Evolutionary conservation across 2,329 filamentous ascomycete genomes (phyloP).

Genomic region (Diplodia corticola): DNA sequence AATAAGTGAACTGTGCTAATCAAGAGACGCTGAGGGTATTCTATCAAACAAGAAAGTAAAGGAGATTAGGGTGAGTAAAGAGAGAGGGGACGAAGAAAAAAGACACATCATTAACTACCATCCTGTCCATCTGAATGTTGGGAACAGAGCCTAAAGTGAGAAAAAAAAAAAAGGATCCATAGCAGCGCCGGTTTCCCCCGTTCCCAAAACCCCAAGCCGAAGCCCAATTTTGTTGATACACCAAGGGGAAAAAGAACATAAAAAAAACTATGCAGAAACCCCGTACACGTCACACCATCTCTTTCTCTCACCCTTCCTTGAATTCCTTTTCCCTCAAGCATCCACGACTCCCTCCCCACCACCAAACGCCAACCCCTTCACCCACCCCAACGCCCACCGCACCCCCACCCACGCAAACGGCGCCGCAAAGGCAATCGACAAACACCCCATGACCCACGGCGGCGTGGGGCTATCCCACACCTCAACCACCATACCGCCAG

Average conservation of each 20-base stretch:
- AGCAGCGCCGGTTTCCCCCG: background rate
- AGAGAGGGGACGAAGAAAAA: background rate
- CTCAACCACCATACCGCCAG: background rate
- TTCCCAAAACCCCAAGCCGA: background rate
- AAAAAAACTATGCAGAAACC: too few species aligned
- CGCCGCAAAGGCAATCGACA: background rate
- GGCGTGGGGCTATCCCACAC: background rate
- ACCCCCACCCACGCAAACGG: slow-evolving; percentile 2
- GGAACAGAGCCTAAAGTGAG: background rate
- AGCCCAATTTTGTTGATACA: background rate
- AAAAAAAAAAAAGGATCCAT: background rate
- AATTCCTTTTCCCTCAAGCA: background rate
- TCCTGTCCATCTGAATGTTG: background rate
- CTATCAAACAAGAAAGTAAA: background rate
- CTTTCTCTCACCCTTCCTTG: background rate
- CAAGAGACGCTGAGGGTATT: background rate
- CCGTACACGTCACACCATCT: background rate
- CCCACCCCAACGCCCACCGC: background rate
- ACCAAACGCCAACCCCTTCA: background rate
- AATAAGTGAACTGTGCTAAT: background rate
- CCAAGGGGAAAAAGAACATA: background rate
- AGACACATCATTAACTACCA: background rate
- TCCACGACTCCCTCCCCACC: background rate
- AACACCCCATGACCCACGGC: background rate
- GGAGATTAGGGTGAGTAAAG: too few species aligned